Evolutionary conservation across 306 rosid species (phyloP), one percentile per base, ranked within the genome.

Genomic region (Astragalus membranaceus): DNA sequence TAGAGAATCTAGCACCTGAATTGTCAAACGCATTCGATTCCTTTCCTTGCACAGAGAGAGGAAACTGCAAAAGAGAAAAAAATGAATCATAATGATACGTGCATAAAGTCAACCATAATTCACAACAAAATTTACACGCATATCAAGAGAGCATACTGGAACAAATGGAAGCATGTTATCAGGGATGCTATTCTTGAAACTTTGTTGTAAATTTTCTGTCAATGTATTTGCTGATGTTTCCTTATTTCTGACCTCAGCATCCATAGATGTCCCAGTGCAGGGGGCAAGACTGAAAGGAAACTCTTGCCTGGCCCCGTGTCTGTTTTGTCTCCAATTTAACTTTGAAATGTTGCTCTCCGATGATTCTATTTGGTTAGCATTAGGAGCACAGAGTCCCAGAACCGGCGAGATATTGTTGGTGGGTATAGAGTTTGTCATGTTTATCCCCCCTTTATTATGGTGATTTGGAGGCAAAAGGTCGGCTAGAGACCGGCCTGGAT

Each of bases 351-450:
- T 91, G 72, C 81, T 78, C 70, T 85, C 88, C 37, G 88, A 80
- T 14, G 95, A 69, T 57, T 87, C 96, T 10, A 74, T 57, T 73
- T 86, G 91, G 78, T 76, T 86, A 65, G 90, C 88, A 85, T 83
- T 87, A 57, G 97, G 95, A 78, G 97, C 99, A 87, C 95, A 87
- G 0, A 95, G 96, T 75, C 99, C 99, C 35, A 95, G 83, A 77
- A 91, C 96, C 7, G 99, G 99, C 54, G 89, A 83, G 64, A 94
- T 75, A 80, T 89, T 81, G 68, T 73, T 81, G 49, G 84, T 16
- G 49, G 83, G 78, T 51, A 78, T 16, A 17, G 89, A 75, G 81
- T 76, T 80, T 11, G 79, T 56, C 66, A 54, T 70, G 69, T 48
- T 80, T 32, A 73, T 37, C 53, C 84, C 84, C 49, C 86, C 86